Evolutionary conservation across 2,329 filamentous ascomycete genomes (phyloP), one percentile per base, ranked within the genome.

Genomic region (Cercospora nicotianae): DNA sequence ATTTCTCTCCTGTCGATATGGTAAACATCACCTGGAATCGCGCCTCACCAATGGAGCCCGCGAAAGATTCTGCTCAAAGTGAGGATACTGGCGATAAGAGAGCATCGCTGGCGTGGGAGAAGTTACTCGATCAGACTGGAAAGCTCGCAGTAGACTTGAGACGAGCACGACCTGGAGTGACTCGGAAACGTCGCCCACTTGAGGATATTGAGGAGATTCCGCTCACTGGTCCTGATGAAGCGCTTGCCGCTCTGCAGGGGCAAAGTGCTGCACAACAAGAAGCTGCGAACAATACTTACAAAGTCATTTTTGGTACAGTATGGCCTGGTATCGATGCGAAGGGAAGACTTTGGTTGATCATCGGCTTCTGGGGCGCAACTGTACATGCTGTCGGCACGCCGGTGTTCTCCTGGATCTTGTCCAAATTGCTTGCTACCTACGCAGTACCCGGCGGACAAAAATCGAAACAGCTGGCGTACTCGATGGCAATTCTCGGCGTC

Each of bases 401-500:
- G 0, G 81, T 87, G 0, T 97, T 97, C 73, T 90, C 92, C 0
- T 93, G 86, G 76, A 83, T 91, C 8, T 89, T 97, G 61, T 87
- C 92, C 0, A 87, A 89, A 65, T 84, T 97, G 0, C 84, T 96
- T 0, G 80, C 83, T 1, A 89, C 89, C 0, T 92, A 95, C 76
- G 92, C 90, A 79, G 78, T 85, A 0, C 75, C 83, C 0, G 78
- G 78, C 0, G 80, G 84, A 60, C 84, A 86, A 61, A 77, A 81
- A 5, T 79, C 82, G 0, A 78, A 79, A 7, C 48, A 62, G 0
- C 82, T 86, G 42, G 85, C 80, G 65, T 97, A 92, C 87, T 89
- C 92, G 0, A 78, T 93, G 13, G 82, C 83, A 1, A 87, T 97
- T 5, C 80, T 94, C 0, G 85, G 83, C 0, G 84, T 97, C 4